phyloP scores from a whole-genome alignment of 345 rosid species.

The Capsella bursapastoris region DNA sequence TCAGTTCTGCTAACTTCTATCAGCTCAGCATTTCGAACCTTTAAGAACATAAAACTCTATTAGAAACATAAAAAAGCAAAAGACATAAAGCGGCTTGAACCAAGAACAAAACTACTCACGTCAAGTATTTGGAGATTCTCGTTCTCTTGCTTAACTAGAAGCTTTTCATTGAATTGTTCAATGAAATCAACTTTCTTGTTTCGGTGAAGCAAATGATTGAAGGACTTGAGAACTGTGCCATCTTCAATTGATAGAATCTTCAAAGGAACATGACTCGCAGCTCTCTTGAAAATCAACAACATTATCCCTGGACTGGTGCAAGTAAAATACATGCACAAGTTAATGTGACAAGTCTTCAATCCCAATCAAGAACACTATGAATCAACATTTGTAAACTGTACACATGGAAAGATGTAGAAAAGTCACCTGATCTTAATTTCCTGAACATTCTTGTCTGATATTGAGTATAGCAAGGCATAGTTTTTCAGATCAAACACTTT shows the following conservation, averaged over 20 bases:
- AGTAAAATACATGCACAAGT: conserved; percentile 20
- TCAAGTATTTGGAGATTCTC: conserved; percentile 96
- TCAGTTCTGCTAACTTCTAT: conserved; percentile 77
- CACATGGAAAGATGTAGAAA: conserved; percentile 29
- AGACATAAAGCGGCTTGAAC: neutral
- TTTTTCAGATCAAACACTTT: conserved; percentile 93
- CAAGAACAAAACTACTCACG: conserved; percentile 50
- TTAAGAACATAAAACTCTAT: conserved; percentile 38
- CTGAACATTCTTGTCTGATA: conserved; percentile 76
- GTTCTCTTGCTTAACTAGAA: conserved; percentile 91
- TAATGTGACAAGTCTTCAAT: conserved; percentile 18
- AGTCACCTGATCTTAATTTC: conserved; percentile 95
- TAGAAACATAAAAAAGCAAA: conserved; percentile 5
- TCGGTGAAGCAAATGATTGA: conserved; percentile 83
- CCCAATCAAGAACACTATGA: conserved; percentile 32
- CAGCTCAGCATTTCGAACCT: conserved; percentile 80
- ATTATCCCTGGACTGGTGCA: conserved; percentile 84
- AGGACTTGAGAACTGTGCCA: conserved; percentile 85
- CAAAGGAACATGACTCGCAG: conserved; percentile 75
- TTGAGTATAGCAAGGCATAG: conserved; percentile 78
- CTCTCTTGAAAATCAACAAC: conserved; percentile 83
- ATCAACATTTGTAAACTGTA: conserved; percentile 40
- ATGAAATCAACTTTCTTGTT: conserved; percentile 95
- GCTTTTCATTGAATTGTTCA: conserved; percentile 90
- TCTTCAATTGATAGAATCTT: conserved; percentile 90